A percentile compares a stretch with the other conserved stretches of the same genome.
These are phyloP conservation scores for Scolecobasidium constrictum DNA, from an alignment of 2,329 filamentous ascomycete species.

Conservation along the genomic window DNA sequence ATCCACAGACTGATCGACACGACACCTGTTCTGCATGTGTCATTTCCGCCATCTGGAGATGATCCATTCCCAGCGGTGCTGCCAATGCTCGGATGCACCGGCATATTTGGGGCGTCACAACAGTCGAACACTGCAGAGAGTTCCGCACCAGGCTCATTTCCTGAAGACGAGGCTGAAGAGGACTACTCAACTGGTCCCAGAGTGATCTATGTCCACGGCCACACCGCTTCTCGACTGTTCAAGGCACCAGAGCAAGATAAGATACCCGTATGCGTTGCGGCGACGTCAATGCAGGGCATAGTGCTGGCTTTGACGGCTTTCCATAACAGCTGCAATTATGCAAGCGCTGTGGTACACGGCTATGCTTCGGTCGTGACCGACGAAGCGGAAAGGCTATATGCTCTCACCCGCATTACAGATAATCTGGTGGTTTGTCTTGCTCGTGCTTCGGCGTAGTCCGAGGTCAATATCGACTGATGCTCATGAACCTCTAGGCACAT, in stretches of 20 bases:
- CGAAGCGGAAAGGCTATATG: constrained; percentile 18
- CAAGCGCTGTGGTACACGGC: constrained; percentile 20
- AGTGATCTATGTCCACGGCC: constrained; percentile 24
- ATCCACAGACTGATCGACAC: constrained; percentile 23
- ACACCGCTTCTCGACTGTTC: constrained; percentile 16
- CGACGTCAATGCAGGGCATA: constrained; percentile 21
- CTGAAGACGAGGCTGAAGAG: constrained; percentile 7
- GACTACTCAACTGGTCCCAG: constrained; percentile 3
- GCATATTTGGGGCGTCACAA: constrained; percentile 1
- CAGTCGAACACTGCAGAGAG: not conserved
- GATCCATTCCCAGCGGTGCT: constrained; percentile 21
- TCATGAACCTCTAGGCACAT: constrained; percentile 10
- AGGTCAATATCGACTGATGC: not conserved
- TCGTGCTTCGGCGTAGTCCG: no score
- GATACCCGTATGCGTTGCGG: constrained; percentile 19
- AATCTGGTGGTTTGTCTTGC: constrained; percentile 16
- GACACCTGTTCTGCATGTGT: constrained; percentile 23
- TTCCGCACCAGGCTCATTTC: constrained; percentile 9
- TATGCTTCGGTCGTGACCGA: constrained; percentile 18
- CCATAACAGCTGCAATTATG: constrained; percentile 26
- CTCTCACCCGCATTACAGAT: constrained; percentile 22
- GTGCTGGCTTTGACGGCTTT: constrained; percentile 24
- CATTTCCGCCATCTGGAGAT: constrained; percentile 20
- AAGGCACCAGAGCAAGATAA: constrained; percentile 10
- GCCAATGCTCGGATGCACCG: constrained; percentile 30